Base-by-base conservation (phyloP, 805 yeast species). In the Saccharomycopsis amapae region DNA sequence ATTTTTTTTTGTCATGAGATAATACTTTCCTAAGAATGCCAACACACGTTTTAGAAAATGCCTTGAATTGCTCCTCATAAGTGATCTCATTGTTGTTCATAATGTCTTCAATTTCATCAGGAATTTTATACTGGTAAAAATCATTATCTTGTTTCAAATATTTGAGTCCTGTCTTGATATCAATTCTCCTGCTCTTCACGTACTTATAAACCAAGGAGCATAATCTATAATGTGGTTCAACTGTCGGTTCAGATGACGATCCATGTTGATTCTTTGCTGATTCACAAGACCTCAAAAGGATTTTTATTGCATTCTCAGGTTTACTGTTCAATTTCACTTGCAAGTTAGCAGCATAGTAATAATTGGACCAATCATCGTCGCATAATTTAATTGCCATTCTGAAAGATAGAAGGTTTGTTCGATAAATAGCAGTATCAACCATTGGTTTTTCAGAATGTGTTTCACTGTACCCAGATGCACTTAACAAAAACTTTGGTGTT, bases 161-260 rank as follows among this genome's bases (percentile, higher is more conserved):
- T 1, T 53, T 50, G 10, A 73, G 13, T 0, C 76, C 86, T 1
- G 58, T 59, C 0, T 50, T 55, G 0, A 66, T 50, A 1, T 60
- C 40, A 0, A 85, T 18, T 15, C 58, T 44, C 0, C 61, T 72
- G 0, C 30, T 18, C 31, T 64, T 66, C 7, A 71, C 76, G 40
- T 71, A 70, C 58, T 88, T 88, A 63, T 73, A 79, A 4, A 75
- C 56, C 28, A 73, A 50, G 0, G 85, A 71, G 35, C 84, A 71
- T 3, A 82, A 59, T 37, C 69, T 67, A 56, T 87, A 88, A 57
- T 83, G 88, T 0, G 96, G 90, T 55, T 89, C 96, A 37, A 89
- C 63, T 1, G 73, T 71, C 33, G 83, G 93, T 3, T 67, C 63
- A 40, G 68, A 66, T 3, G 62, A 54, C 2, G 72, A 59, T 2